Evolutionary conservation across 2,329 filamentous ascomycete genomes (phyloP).

Genomic region (Colletotrichum chrysophilum): DNA sequence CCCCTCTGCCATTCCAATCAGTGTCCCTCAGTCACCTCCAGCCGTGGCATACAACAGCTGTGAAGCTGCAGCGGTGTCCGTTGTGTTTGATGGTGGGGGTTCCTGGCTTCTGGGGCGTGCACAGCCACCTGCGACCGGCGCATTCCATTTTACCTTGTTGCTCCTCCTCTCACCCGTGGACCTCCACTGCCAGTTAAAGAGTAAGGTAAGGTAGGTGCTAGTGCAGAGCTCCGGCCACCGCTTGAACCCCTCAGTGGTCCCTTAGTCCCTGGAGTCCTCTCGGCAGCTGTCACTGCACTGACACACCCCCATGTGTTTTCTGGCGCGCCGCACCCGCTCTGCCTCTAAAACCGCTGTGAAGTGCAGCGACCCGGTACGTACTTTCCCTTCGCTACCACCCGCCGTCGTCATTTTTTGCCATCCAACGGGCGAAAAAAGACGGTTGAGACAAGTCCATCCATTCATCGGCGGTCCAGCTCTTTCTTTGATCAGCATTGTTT

Average conservation of each 20-base stretch:
- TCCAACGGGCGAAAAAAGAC: not conserved
- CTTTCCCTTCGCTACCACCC: not conserved
- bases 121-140: not conserved
- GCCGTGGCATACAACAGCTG: not conserved
- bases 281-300: conserved; percentile 10
- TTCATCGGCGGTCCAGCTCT: not conserved
- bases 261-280: not conserved
- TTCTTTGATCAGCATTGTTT: not conserved
- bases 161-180: not conserved
- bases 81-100: not conserved
- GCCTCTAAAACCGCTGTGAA: not conserved
- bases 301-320: conserved; percentile 8
- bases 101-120: not conserved
- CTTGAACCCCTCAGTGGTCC: not conserved
- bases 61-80: not conserved
- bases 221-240: not conserved
- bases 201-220: not conserved
- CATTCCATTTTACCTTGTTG: not conserved
- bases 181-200: not conserved
- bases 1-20: not conserved
- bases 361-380: not conserved
- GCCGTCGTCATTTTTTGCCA: conserved; percentile 9
- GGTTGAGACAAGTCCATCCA: not conserved
- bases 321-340: not conserved
- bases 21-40: not conserved